Evolutionary conservation across 78 protist genomes (phyloP).

Genomic region (Pigoraptor vietnamica): DNA sequence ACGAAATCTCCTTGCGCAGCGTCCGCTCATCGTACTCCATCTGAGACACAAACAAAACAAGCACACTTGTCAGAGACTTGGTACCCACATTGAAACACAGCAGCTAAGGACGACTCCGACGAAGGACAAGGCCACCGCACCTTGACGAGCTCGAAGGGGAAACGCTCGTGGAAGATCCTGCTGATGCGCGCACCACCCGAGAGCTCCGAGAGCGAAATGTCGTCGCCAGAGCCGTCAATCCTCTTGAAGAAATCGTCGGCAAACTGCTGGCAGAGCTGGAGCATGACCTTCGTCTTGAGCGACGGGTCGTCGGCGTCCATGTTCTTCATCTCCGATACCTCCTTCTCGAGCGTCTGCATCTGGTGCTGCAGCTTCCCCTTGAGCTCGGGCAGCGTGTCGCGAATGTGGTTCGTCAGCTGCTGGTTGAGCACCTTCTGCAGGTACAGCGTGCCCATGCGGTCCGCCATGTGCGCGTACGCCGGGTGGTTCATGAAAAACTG

Average conservation of each 20-base stretch:
- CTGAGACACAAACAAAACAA: no score
- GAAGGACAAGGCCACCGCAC: no score
- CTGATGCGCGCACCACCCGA: constrained; percentile 93
- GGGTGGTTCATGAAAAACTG: constrained; percentile 78
- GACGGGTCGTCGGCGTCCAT: not conserved
- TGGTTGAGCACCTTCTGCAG: constrained; percentile 53
- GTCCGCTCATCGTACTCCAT: constrained; percentile 30
- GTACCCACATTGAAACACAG: no score
- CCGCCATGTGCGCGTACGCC: constrained; percentile 52
- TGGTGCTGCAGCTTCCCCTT: constrained; percentile 13
- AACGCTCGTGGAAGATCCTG: constrained; percentile 75
- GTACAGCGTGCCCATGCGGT: constrained; percentile 60
- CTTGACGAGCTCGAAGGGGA: constrained; percentile 44
- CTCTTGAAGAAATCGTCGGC: constrained; percentile 30
- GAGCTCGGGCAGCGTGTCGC: constrained; percentile 48
- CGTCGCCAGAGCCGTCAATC: constrained; percentile 9
- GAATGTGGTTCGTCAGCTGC: constrained; percentile 61
- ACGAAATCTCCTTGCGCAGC: constrained; percentile 65
- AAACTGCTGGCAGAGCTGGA: constrained; percentile 28
- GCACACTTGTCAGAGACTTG: no score
- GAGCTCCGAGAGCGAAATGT: constrained; percentile 42
- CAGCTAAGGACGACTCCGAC: no score
- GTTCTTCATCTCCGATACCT: not conserved
- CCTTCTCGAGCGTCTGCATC: not conserved
- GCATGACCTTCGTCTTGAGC: constrained; percentile 4